These are phyloP conservation scores for Marvania coccoides DNA, from an alignment of 139 green algal genomes.

Conservation along the genomic window DNA sequence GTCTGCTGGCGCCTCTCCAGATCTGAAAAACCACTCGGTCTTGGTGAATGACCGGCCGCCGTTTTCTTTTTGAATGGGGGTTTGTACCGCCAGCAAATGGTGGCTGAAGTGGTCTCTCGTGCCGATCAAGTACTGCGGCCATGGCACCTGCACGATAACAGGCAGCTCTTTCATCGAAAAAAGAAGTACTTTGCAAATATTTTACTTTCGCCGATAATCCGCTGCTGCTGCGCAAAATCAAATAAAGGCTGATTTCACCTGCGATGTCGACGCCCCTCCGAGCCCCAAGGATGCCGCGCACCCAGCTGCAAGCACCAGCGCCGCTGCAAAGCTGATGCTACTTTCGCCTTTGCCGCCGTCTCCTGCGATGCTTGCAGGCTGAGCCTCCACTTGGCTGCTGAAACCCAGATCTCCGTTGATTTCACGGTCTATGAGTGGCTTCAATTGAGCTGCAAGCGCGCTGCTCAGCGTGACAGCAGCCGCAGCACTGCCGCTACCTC, in stretches of 20 bases:
- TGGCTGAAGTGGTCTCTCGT: conserved; percentile 58
- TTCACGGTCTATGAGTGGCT: no score
- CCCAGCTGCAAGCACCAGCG: background rate
- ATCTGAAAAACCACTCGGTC: conserved; percentile 52
- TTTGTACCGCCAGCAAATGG: conserved; percentile 23
- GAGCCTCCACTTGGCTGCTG: no score
- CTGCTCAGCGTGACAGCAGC: no score
- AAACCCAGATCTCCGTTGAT: no score
- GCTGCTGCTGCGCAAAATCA: no score
- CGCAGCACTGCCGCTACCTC: no score
- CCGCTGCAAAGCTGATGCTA: background rate
- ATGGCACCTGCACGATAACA: conserved; percentile 28
- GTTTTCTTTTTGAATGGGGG: background rate
- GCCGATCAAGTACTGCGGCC: conserved; percentile 55
- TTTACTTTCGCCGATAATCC: no score
- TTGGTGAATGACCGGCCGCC: conserved; percentile 21
- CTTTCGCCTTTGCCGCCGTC: background rate
- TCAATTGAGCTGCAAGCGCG: no score
- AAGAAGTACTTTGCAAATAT: no score
- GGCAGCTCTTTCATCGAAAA: background rate
- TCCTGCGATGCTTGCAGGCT: background rate
- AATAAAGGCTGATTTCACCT: background rate
- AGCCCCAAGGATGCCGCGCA: background rate
- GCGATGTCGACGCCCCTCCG: background rate
- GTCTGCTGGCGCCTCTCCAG: conserved; percentile 30